phyloP scores from a whole-genome alignment of 108 stramenopile genomes.

The Seminavis robusta region DNA sequence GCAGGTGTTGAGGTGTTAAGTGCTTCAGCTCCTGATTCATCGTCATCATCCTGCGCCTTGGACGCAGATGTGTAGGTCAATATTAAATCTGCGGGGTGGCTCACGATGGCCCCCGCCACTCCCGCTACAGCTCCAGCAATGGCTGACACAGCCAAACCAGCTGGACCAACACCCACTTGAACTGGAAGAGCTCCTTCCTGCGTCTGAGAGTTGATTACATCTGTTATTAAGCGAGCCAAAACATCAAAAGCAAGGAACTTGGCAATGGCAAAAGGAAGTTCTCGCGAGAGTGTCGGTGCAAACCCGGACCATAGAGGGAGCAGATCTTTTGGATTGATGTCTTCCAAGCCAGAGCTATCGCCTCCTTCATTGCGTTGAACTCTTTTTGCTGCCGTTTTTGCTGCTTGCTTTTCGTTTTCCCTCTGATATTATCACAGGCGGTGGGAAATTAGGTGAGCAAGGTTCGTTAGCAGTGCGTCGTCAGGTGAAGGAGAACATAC shows the following conservation, averaged over 20 bases:
- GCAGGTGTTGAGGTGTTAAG: constrained; percentile 27
- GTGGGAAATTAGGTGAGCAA: no score
- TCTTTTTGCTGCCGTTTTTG: neutral
- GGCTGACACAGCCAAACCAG: constrained; percentile 72
- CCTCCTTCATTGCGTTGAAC: no score
- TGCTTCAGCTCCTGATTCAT: constrained; percentile 8
- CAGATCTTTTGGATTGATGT: constrained; percentile 19
- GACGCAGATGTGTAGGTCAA: constrained; percentile 74
- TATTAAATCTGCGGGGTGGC: constrained; percentile 88
- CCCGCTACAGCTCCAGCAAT: constrained; percentile 77
- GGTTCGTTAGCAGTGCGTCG: no score
- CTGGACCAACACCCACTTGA: constrained; percentile 74
- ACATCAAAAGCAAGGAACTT: constrained; percentile 86
- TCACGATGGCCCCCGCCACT: constrained; percentile 73
- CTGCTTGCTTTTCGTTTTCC: no score
- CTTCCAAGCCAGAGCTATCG: constrained; percentile 7
- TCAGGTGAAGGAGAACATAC: constrained; percentile 12
- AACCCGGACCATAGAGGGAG: constrained; percentile 76
- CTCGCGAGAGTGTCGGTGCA: constrained; percentile 73
- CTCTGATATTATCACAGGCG: no score
- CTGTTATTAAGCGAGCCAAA: constrained; percentile 46
- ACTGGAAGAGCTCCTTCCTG: constrained; percentile 54
- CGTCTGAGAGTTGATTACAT: constrained; percentile 50
- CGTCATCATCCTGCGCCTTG: constrained; percentile 5
- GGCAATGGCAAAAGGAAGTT: constrained; percentile 83